A percentile compares a stretch with the other conserved stretches of the same genome.
These are phyloP conservation scores for Nakaseomyces bracarensis DNA, from an alignment of 1,139 yeast genomes.

Conservation along the genomic window DNA sequence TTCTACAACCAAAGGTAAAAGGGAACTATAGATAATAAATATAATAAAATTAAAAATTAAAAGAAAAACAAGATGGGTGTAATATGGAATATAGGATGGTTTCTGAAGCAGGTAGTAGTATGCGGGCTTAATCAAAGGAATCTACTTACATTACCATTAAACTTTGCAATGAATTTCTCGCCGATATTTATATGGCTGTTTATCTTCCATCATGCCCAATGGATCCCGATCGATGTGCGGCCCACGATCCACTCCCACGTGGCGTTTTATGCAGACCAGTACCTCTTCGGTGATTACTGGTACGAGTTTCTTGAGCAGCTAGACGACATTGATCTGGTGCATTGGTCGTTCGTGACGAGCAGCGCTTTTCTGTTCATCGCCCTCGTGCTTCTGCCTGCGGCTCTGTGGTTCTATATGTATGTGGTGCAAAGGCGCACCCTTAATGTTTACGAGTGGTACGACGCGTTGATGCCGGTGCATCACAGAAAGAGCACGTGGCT, in stretches of 20 bases:
- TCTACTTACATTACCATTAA: constrained; percentile 35
- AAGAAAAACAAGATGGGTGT: constrained; percentile 3
- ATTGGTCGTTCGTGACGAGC: constrained; percentile 9
- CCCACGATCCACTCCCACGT: constrained; percentile 41
- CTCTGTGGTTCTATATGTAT: constrained; percentile 24
- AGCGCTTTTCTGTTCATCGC: constrained; percentile 7
- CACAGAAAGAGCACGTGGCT: constrained; percentile 15
- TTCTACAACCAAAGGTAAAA: background rate
- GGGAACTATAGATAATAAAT: background rate
- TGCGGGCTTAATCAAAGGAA: constrained; percentile 35
- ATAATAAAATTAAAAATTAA: background rate
- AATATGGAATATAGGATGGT: constrained; percentile 9
- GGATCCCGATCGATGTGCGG: constrained; percentile 47
- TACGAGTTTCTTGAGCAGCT: constrained; percentile 21
- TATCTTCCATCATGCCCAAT: constrained; percentile 53
- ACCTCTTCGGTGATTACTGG: constrained; percentile 29
- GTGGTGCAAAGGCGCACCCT: constrained; percentile 15
- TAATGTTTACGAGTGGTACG: constrained; percentile 25
- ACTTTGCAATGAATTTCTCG: constrained; percentile 43
- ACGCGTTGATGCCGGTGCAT: constrained; percentile 13
- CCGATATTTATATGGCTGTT: constrained; percentile 51
- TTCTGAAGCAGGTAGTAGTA: constrained; percentile 16
- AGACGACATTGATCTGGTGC: constrained; percentile 7
- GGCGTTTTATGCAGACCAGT: constrained; percentile 26
- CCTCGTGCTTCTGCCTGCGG: constrained; percentile 14